These are phyloP conservation scores for Coniella vitis DNA, from an alignment of 2,329 filamentous ascomycete species.

Conservation along the genomic window DNA sequence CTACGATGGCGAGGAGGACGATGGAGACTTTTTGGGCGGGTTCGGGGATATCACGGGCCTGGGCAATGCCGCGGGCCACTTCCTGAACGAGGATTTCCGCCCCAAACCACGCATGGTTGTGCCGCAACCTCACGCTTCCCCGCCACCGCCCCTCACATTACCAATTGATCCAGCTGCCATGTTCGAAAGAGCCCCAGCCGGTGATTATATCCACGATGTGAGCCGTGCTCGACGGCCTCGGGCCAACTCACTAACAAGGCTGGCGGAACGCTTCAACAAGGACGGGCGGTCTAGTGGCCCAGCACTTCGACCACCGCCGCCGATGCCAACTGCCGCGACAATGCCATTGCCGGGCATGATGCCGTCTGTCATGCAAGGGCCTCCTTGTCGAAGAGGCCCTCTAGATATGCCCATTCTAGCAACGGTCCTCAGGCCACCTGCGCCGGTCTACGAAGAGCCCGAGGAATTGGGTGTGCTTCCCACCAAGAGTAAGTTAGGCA, in stretches of 20 bases:
- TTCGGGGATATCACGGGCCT: slow-evolving; percentile 34
- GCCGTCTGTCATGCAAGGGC: slow-evolving; percentile 26
- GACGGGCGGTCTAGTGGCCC: slow-evolving; percentile 17
- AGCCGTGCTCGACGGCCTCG: slow-evolving; percentile 36
- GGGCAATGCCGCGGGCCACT: slow-evolving; percentile 48
- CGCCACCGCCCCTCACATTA: slow-evolving; percentile 18
- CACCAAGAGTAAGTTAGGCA: slow-evolving; percentile 19
- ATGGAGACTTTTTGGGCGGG: slow-evolving; percentile 28
- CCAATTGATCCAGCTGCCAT: slow-evolving; percentile 18
- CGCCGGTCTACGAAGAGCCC: slow-evolving; percentile 24
- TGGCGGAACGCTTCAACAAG: slow-evolving; percentile 42
- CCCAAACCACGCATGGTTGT: slow-evolving; percentile 31
- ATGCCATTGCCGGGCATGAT: slow-evolving; percentile 28
- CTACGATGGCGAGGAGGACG: slow-evolving; percentile 28
- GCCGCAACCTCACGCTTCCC: slow-evolving; percentile 24
- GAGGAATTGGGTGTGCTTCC: slow-evolving; percentile 23
- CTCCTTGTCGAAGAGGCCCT: slow-evolving; percentile 32
- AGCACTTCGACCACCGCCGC: slow-evolving; percentile 20
- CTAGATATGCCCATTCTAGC: slow-evolving; percentile 29
- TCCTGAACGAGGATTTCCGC: slow-evolving; percentile 55
- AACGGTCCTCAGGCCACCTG: slow-evolving; percentile 10
- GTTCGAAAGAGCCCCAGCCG: slow-evolving; percentile 30
- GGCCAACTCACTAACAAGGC: slow-evolving; percentile 40
- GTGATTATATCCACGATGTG: slow-evolving; percentile 38
- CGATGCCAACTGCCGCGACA: slow-evolving; percentile 23